Percentiles rank a stretch among this genome's conserved stretches.
Evolutionary conservation across 257 asterid genomes (phyloP).

Genomic region (Fraxinus pennsylvanica): DNA sequence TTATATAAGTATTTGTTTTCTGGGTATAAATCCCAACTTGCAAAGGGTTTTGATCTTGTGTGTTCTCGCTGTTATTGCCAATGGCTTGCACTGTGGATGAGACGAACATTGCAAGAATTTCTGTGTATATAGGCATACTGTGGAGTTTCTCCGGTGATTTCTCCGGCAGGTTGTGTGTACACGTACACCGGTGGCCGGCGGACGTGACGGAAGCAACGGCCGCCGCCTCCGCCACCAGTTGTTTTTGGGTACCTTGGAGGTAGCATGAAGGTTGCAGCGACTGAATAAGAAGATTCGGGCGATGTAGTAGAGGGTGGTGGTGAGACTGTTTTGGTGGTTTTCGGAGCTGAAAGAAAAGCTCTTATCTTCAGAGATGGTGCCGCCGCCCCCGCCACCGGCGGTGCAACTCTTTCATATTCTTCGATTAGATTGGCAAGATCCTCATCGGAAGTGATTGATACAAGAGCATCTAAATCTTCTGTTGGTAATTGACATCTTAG

Average conservation of each 20-base stretch:
- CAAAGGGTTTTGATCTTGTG: constrained; percentile 8
- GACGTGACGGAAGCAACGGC: constrained; percentile 33
- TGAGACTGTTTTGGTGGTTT: constrained; percentile 47
- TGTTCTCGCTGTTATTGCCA: constrained; percentile 50
- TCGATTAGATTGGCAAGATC: constrained; percentile 75
- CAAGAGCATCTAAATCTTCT: constrained; percentile 82
- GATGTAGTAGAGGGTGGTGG: constrained; percentile 58
- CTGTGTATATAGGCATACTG: constrained; percentile 44
- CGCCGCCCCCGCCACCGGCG: constrained; percentile 23
- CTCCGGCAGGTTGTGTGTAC: constrained; percentile 41
- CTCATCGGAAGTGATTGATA: constrained; percentile 78
- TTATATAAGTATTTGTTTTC: neutral
- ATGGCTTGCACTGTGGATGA: constrained; percentile 52
- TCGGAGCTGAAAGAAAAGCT: constrained; percentile 69
- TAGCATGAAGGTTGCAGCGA: constrained; percentile 6
- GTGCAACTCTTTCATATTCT: constrained; percentile 64
- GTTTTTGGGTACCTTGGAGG: constrained; percentile 31
- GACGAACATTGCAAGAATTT: constrained; percentile 41
- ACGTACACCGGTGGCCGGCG: constrained; percentile 47
- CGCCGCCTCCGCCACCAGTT: constrained; percentile 12
- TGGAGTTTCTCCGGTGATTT: constrained; percentile 52
- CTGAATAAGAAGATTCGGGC: constrained; percentile 43
- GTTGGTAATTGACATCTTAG: constrained; percentile 77
- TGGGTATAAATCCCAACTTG: neutral
- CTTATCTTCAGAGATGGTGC: constrained; percentile 58